Conservation (phyloP, 139 green algal genomes). For the Penium margaritaceum region DNA sequence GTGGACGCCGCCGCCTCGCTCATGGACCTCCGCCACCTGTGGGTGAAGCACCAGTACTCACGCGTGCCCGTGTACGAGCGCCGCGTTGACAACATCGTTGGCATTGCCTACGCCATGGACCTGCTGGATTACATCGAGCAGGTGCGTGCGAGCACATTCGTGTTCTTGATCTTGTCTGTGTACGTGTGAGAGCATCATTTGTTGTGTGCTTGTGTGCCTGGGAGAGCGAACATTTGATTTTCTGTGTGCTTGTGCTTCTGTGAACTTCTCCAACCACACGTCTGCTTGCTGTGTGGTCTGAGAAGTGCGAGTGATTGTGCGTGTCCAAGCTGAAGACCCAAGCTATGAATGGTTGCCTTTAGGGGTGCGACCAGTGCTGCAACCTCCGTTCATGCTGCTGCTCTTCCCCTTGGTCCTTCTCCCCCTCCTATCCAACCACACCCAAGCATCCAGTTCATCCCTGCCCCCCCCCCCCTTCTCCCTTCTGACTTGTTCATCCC, state of each 20-base stretch:
- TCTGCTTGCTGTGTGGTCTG: not conserved
- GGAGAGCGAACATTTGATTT: not conserved
- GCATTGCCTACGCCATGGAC: slow-evolving; percentile 48
- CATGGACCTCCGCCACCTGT: slow-evolving; percentile 45
- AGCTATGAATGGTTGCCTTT: not conserved
- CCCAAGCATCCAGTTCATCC: not conserved
- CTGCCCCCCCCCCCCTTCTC: not conserved
- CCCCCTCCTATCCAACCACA: not conserved
- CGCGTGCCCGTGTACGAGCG: slow-evolving; percentile 50
- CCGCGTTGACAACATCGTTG: slow-evolving; percentile 54
- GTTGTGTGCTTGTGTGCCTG: not conserved
- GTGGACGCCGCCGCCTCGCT: slow-evolving; percentile 38
- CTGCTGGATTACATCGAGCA: slow-evolving; percentile 48
- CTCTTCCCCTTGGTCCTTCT: not conserved
- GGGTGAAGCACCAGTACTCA: slow-evolving; percentile 47
- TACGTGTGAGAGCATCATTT: not conserved
- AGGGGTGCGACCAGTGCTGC: not conserved
- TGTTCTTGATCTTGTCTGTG: too few species aligned
- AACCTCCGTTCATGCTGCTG: not conserved
- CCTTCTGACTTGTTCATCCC: not conserved
- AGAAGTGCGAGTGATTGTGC: not conserved
- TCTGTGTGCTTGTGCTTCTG: not conserved
- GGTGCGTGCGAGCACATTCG: slow-evolving; percentile 1
- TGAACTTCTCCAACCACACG: too few species aligned
- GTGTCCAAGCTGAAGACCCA: not conserved